Evolutionary conservation across 2,329 filamentous ascomycete species (phyloP).

Genomic region (Bipolaris victoriae): DNA sequence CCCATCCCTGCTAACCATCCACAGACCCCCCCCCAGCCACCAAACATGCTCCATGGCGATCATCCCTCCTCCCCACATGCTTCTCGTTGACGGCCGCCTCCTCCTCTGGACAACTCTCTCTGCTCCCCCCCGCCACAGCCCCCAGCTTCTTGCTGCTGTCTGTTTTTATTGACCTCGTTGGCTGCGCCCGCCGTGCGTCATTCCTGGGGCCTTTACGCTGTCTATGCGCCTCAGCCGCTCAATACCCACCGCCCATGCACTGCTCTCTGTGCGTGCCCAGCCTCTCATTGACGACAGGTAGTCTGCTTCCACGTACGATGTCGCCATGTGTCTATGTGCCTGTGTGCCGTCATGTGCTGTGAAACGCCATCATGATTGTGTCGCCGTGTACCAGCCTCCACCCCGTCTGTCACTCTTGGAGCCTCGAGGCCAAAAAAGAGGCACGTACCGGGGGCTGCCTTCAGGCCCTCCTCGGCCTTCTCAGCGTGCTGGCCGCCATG

Average conservation of each 20-base stretch:
- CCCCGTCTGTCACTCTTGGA: conserved; percentile 27
- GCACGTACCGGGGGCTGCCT: conserved; percentile 23
- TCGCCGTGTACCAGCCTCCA: conserved; percentile 24
- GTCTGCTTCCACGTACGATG: not conserved
- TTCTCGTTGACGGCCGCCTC: conserved; percentile 13
- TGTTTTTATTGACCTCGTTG: conserved; percentile 18
- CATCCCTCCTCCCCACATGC: conserved; percentile 27
- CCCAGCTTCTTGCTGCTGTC: conserved; percentile 15
- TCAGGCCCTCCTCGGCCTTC: conserved; percentile 15
- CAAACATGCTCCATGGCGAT: conserved; percentile 37
- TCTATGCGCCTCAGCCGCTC: conserved; percentile 2
- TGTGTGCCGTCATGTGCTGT: conserved; percentile 30
- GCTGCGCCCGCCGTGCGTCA: conserved; percentile 14
- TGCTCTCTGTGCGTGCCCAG: conserved; percentile 9
- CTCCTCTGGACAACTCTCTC: conserved; percentile 25
- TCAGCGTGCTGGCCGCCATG: conserved; percentile 39
- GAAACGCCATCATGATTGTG: conserved; percentile 36
- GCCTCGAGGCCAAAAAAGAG: conserved; percentile 26
- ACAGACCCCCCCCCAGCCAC: conserved; percentile 37
- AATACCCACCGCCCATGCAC: conserved; percentile 5
- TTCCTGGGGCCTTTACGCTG: not conserved
- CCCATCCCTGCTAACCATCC: conserved; percentile 20
- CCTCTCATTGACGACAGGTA: conserved; percentile 3
- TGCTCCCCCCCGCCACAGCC: not conserved
- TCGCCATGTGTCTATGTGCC: too few relatives aligned